Evolutionary conservation across 768 basidiomycete species (phyloP), one percentile per base, ranked within the genome.

Genomic region (Mycena kentingensis): DNA sequence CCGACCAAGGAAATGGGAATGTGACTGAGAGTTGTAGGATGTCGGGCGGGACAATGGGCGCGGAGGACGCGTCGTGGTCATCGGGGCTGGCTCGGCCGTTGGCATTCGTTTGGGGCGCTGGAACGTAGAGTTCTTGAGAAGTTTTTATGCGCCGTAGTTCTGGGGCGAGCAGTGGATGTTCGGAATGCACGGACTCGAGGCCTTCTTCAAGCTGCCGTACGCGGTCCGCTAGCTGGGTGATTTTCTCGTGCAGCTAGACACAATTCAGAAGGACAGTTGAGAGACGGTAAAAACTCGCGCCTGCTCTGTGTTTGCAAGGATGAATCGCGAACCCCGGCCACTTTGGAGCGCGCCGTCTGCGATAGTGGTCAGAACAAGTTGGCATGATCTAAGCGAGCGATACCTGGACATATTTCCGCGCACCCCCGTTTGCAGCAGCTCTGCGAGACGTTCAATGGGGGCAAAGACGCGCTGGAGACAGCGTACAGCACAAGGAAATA

Each of bases 1-100:
- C 77, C 13, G 78, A 72, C 82, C 84, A 85, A 0, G 84, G 84
- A 45, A 86, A 85, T 1, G 87, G 87, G 58, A 88, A 89, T 0
- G 83, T 80, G 45, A 81, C 74, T 61, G 84, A 84, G 46, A 89
- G 75, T 58, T 81, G 77, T 24, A 82, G 69, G 36, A 85, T 72
- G 65, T 79, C 75, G 22, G 73, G 69, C 18, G 74, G 68, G 21
- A 79, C 74, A 38, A 77, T 68, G 5, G 75, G 73, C 8, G 51
- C 42, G 35, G 50, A 36, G 10, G 29, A 22, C 6, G 52, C 45
- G 41, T 42, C 24, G 22, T 22, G 22, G 25, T n/a, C n/a, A 24
- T 52, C 46, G 28, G 46, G 51, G 16, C 31, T 45, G 6, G 49
- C 31, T 15, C 59, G 43, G 34, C 22, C 36, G 52, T 35, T 43